Evolutionary conservation across 2,329 filamentous ascomycete species (phyloP).

Genomic region (Aspergillus quadricinctus): DNA sequence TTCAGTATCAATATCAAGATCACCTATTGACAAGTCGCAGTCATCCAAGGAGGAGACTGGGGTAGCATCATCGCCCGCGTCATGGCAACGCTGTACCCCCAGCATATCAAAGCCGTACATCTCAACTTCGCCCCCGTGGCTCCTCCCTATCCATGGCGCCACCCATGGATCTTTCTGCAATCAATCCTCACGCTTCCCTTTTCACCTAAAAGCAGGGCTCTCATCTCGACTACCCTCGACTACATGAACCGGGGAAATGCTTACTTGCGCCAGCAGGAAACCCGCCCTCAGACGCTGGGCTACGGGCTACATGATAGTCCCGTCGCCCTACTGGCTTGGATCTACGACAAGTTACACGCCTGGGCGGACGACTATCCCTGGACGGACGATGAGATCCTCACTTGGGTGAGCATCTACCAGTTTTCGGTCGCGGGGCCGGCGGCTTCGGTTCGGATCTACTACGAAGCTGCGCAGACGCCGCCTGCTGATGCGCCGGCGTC

Average conservation of each 20-base stretch:
- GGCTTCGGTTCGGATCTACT: slow-evolving; percentile 67
- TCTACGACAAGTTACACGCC: slow-evolving; percentile 74
- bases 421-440: slow-evolving; percentile 67
- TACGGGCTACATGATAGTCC: slow-evolving; percentile 67
- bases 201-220: slow-evolving; percentile 20
- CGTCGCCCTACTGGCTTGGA: slow-evolving; percentile 68
- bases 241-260: slow-evolving; percentile 30
- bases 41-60: slow-evolving; percentile 66
- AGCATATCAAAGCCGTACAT: slow-evolving; percentile 56
- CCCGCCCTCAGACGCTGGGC: slow-evolving; percentile 68
- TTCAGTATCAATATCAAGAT: background rate
- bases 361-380: slow-evolving; percentile 71
- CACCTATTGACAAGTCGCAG: slow-evolving; percentile 3
- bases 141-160: slow-evolving; percentile 47
- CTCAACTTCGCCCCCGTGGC: slow-evolving; percentile 54
- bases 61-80: slow-evolving; percentile 60
- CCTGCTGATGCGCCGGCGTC: background rate
- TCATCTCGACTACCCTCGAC: slow-evolving; percentile 17
- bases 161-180: slow-evolving; percentile 52
- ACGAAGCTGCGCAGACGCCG: slow-evolving; percentile 51
- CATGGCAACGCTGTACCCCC: slow-evolving; percentile 57
- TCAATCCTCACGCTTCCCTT: slow-evolving; percentile 28
- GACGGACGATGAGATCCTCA: slow-evolving; percentile 72
- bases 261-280: slow-evolving; percentile 59
- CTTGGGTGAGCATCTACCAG: slow-evolving; percentile 70